Evolutionary conservation across 163 green algal genomes (phyloP), one percentile per base, ranked within the genome.

Genomic region (Coccomyxa subellipsoidea): DNA sequence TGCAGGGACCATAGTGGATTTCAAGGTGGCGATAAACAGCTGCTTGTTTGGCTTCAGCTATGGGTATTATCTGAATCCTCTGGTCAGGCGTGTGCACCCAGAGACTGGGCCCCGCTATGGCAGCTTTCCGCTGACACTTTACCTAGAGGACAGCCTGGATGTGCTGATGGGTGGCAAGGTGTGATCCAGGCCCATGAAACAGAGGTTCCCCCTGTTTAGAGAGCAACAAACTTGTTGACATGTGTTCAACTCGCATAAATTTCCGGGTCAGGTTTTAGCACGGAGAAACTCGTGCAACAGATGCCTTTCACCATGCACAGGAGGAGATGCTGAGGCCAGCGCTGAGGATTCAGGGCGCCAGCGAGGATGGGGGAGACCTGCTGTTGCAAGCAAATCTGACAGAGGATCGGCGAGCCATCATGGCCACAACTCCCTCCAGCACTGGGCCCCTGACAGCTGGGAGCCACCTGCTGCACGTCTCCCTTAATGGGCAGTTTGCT

Each of bases 401-500:
- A 21, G 38, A 27, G 6, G 69, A 87, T 59, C 34, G 80, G 2
- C 27, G 76, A 34, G 40, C 66, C 0, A 47, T 87, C 25, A 25
- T 84, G 80, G 80, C 76, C 0, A 34, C 38, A 6, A 82, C 70
- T 8, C 83, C 83, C 10, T 25, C 69, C 25, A 31, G 70, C 29
- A 40, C 29, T 4, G 27, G 34, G 34, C 83, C 83, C 0, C 40
- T 84, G 34, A 21, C n/a, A 21, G 80, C 80, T 31, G 83, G 83
- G 39, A 71, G 77, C 6, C 80, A 84, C 66, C 69, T 40, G 7
- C 27, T 87, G n/a, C 34, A 69, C 38, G 35, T 87, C 31, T 84
- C 80, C 21, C 77, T 87, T 12, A 84, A 87, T 78, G 80, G 83
- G 8, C 83, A 87, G 75, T 81, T 85, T 39, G 34, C 34, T n/a